phyloP scores from a whole-genome alignment of 768 basidiomycete species.

The Daedaleopsis sinensis region DNA sequence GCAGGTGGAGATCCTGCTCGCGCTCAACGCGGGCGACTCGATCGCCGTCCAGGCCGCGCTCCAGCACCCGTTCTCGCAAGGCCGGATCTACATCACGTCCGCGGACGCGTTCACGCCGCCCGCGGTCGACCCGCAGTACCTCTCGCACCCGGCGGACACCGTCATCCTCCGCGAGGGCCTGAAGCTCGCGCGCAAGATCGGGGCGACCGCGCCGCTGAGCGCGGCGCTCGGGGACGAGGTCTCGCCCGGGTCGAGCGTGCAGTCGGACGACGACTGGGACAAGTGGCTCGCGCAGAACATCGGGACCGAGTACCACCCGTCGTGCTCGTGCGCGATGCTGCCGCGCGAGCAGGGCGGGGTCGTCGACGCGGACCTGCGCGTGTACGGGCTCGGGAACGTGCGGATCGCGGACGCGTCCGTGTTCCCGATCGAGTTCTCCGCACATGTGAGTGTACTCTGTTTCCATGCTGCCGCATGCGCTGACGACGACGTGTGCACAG shows the following conservation, averaged over 20 bases:
- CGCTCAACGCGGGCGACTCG: conserved; percentile 39
- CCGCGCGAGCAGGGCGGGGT: conserved; percentile 54
- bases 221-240: conserved; percentile 46
- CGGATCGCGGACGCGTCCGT: conserved; percentile 62
- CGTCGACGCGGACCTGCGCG: conserved; percentile 52
- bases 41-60: conserved; percentile 66
- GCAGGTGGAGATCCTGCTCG: conserved; percentile 59
- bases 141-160: conserved; percentile 55
- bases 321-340: conserved; percentile 58
- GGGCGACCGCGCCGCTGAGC: conserved; percentile 52
- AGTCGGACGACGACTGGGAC: conserved; percentile 58
- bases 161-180: conserved; percentile 58
- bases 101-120: conserved; percentile 62
- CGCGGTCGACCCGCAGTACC: conserved; percentile 67
- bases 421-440: conserved; percentile 54
- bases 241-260: conserved; percentile 50
- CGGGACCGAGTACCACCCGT: conserved; percentile 62
- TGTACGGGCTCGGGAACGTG: conserved; percentile 58
- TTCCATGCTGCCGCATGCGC: background rate
- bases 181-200: conserved; percentile 60
- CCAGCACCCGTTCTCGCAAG: conserved; percentile 68
- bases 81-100: conserved; percentile 62
- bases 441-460: conserved; percentile 38
- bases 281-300: conserved; percentile 46
- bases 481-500: conserved; percentile 1